A percentile compares a stretch with the other conserved stretches of the same genome.
Evolutionary conservation across 176 grass and related monocot genomes (phyloP).

Genomic region (Oryza nivara): DNA sequence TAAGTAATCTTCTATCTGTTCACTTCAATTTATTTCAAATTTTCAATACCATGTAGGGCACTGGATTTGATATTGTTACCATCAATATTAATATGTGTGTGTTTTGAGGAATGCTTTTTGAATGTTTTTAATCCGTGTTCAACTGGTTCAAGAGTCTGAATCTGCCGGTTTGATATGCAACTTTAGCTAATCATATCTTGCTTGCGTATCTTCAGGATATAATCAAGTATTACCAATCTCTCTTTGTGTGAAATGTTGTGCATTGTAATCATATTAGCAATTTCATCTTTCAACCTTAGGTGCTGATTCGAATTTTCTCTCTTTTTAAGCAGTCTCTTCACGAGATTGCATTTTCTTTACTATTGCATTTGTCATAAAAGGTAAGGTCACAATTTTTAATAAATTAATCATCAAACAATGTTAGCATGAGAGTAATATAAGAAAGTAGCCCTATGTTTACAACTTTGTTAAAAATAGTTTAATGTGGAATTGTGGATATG

Average conservation of each 20-base stretch:
- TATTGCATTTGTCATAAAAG: conserved; percentile 1
- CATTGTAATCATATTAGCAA: not conserved
- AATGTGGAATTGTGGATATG: not conserved
- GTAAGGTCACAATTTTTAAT: not conserved
- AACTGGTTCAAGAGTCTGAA: not conserved
- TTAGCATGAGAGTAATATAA: not conserved
- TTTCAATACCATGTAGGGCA: not conserved
- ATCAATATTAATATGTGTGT: conserved; percentile 20
- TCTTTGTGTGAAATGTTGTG: conserved; percentile 11
- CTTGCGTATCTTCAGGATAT: not conserved
- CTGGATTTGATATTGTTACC: conserved; percentile 9
- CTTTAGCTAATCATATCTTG: not conserved
- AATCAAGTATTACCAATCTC: not conserved
- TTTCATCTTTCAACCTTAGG: not conserved
- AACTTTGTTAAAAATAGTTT: not conserved
- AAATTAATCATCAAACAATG: not conserved
- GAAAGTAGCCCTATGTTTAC: not conserved
- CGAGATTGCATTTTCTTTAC: not conserved
- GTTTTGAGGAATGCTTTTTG: not conserved
- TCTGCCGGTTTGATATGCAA: conserved; percentile 1
- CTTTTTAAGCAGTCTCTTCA: not conserved
- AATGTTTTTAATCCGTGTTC: conserved; percentile 7
- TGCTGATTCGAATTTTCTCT: conserved; percentile 19
- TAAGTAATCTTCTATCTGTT: conserved; percentile 3
- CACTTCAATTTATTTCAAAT: conserved; percentile 9